These are phyloP conservation scores for Hypsizygus marmoreus DNA, from an alignment of 768 basidiomycete species.

Conservation along the genomic window DNA sequence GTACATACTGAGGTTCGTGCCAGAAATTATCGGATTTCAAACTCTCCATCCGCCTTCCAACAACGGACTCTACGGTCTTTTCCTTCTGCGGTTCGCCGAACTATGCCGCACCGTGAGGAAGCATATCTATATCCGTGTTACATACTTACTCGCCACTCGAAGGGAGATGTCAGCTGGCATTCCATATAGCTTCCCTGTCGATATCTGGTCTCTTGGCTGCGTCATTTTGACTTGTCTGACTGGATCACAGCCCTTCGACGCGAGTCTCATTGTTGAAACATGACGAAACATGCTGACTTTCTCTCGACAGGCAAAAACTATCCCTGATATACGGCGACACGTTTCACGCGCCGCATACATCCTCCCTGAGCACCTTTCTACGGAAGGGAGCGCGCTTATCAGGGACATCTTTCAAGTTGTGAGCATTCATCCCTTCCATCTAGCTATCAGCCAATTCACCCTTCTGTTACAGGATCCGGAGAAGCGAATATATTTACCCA, in stretches of 20 bases:
- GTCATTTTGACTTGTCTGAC: slow-evolving; percentile 38
- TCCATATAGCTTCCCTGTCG: slow-evolving; percentile 37
- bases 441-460: neutral
- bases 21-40: slow-evolving; percentile 51
- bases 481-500: slow-evolving; percentile 15
- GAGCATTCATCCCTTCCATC: slow-evolving; percentile 4
- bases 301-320: slow-evolving; percentile 17
- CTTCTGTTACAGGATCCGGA: slow-evolving; percentile 15
- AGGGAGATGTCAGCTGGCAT: slow-evolving; percentile 42
- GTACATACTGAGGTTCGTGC: neutral
- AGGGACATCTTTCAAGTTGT: slow-evolving; percentile 30
- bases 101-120: slow-evolving; percentile 44
- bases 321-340: slow-evolving; percentile 21
- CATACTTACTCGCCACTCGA: slow-evolving; percentile 1
- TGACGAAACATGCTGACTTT: slow-evolving; percentile 3
- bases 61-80: slow-evolving; percentile 19
- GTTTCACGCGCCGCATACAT: slow-evolving; percentile 23
- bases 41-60: slow-evolving; percentile 31
- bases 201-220: slow-evolving; percentile 52
- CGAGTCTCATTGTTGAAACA: slow-evolving; percentile 15
- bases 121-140: neutral
- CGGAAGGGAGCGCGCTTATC: slow-evolving; percentile 25
- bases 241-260: slow-evolving; percentile 36
- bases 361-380: slow-evolving; percentile 26
- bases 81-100: slow-evolving; percentile 22